These are phyloP conservation scores for Scleromitrula shiraiana DNA, from an alignment of 2,329 filamentous ascomycete genomes.

Conservation along the genomic window DNA sequence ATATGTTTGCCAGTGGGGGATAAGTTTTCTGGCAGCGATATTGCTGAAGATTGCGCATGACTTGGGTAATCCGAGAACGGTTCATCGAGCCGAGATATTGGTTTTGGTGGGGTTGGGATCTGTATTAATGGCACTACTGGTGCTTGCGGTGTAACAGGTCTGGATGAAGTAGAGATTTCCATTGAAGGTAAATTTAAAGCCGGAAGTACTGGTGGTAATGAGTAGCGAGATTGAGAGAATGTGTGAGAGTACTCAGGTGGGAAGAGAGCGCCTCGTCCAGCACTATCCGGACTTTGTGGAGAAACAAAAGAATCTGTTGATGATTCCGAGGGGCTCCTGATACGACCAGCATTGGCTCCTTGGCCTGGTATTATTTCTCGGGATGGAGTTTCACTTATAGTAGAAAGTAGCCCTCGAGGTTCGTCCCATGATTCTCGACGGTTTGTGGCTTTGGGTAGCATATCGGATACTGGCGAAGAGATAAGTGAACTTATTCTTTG, in stretches of 20 bases:
- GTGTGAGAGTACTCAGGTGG: neutral
- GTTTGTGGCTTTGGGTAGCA: neutral
- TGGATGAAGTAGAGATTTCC: neutral
- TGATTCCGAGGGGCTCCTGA: neutral
- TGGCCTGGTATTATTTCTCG: neutral
- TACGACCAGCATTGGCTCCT: neutral
- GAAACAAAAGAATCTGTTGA: neutral
- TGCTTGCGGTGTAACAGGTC: neutral
- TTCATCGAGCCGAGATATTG: neutral
- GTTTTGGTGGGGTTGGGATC: neutral
- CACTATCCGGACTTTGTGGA: neutral
- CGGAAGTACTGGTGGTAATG: neutral
- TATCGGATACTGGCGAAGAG: neutral
- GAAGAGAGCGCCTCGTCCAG: neutral
- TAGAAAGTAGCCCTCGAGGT: neutral
- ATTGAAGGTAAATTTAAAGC: constrained; percentile 1
- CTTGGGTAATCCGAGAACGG: constrained; percentile 4
- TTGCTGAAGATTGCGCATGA: neutral
- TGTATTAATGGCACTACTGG: neutral
- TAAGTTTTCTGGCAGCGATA: neutral
- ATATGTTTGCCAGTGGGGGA: neutral
- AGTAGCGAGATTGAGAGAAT: neutral
- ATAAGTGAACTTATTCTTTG: constrained; percentile 3
- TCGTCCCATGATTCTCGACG: neutral
- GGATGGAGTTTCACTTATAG: neutral